phyloP scores from a whole-genome alignment of 768 basidiomycete genomes.

The Lactarius deliciosus region DNA sequence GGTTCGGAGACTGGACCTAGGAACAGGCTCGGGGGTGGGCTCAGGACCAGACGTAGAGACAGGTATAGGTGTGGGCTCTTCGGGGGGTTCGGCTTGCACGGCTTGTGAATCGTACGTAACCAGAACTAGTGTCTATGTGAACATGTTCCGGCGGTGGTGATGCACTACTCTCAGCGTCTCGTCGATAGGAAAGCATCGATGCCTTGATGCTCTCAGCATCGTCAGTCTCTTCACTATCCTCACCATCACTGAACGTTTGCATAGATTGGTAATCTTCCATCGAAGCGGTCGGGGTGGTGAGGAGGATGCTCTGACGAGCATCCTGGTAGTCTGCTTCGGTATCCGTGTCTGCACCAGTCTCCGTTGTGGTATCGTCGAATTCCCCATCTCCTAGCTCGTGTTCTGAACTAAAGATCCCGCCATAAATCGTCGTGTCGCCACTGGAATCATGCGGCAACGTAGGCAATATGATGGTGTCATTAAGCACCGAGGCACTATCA shows the following conservation, averaged over 20 bases:
- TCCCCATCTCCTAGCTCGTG: slow-evolving; percentile 42
- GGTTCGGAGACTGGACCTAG: slow-evolving; percentile 33
- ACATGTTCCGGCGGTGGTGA: slow-evolving; percentile 22
- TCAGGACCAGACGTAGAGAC: background rate
- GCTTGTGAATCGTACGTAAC: slow-evolving; percentile 54
- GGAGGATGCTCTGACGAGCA: slow-evolving; percentile 60
- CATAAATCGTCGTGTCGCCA: slow-evolving; percentile 37
- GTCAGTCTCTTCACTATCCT: slow-evolving; percentile 55
- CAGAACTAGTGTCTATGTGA: slow-evolving; percentile 31
- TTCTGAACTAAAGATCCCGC: slow-evolving; percentile 18
- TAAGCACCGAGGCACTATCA: slow-evolving; percentile 12
- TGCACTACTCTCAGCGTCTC: slow-evolving; percentile 20
- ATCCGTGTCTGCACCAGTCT: slow-evolving; percentile 67
- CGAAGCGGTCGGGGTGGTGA: slow-evolving; percentile 66
- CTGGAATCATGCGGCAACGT: slow-evolving; percentile 32
- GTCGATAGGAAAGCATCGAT: slow-evolving; percentile 43
- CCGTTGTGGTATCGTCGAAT: slow-evolving; percentile 46
- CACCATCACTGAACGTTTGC: slow-evolving; percentile 53
- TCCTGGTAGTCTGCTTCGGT: slow-evolving; percentile 76
- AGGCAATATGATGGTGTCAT: slow-evolving; percentile 26
- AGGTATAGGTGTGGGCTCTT: slow-evolving; percentile 27
- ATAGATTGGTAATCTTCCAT: slow-evolving; percentile 31
- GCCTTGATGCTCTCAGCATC: slow-evolving; percentile 73
- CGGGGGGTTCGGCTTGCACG: slow-evolving; percentile 37
- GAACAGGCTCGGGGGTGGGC: slow-evolving; percentile 31